phyloP scores from a whole-genome alignment of 768 basidiomycete genomes.

The Tephrocybe sp. region DNA sequence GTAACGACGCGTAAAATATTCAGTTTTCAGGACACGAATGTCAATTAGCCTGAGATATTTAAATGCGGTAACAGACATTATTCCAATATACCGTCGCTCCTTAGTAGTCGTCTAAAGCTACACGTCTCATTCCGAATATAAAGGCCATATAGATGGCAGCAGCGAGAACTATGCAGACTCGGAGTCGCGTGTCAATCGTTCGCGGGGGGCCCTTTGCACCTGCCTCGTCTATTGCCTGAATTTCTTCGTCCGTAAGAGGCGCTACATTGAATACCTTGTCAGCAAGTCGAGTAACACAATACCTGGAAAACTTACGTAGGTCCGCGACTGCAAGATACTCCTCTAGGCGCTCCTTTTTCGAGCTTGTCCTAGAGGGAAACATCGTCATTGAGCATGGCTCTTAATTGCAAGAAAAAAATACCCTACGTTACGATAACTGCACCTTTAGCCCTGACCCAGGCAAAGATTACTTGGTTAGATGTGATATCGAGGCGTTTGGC shows the following conservation, averaged over 20 bases:
- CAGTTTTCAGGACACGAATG: too few species aligned
- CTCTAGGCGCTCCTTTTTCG: constrained; percentile 55
- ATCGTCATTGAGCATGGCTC: too few species aligned
- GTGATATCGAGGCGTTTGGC: constrained; percentile 54
- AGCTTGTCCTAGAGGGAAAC: constrained; percentile 49
- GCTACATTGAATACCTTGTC: neutral
- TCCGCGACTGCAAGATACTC: constrained; percentile 67
- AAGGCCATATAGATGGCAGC: too few species aligned
- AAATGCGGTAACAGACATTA: too few species aligned
- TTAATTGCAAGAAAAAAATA: neutral
- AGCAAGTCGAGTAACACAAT: neutral
- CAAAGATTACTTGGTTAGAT: constrained; percentile 64
- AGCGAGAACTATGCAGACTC: neutral
- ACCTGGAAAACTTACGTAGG: neutral
- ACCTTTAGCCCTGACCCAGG: constrained; percentile 69
- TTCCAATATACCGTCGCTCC: too few species aligned
- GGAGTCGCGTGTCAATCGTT: neutral
- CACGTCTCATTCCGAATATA: too few species aligned
- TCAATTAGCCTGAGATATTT: too few species aligned
- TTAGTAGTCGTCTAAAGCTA: too few species aligned
- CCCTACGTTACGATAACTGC: constrained; percentile 66
- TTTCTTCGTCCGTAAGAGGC: neutral
- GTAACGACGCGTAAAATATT: too few species aligned
- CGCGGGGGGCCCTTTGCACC: neutral
- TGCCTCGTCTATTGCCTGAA: neutral